Conservation (phyloP, 2,329 filamentous ascomycete species). For the Pyricularia sp. region DNA sequence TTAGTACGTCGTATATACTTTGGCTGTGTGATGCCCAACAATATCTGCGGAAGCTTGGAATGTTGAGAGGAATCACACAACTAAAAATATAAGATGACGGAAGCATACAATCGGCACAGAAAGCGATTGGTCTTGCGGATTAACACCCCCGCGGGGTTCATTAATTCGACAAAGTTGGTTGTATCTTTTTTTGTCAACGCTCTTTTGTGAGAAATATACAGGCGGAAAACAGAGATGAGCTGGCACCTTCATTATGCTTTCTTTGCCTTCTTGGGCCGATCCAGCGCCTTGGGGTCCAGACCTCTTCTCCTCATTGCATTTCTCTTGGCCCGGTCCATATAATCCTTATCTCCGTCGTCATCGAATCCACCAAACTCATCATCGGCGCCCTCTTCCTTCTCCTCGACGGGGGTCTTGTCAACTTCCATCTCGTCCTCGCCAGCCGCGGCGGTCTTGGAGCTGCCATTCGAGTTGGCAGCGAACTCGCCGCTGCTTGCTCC, state of each 20-base stretch:
- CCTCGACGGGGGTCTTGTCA: conserved; percentile 55
- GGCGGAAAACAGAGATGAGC: background rate
- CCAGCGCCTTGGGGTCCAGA: conserved; percentile 56
- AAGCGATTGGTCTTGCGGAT: background rate
- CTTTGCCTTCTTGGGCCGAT: conserved; percentile 16
- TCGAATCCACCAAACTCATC: conserved; percentile 65
- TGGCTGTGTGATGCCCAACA: background rate
- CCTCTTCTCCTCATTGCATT: conserved; percentile 67
- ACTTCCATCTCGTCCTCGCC: conserved; percentile 34
- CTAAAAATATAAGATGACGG: background rate
- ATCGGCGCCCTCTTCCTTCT: conserved; percentile 33
- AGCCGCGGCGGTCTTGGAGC: conserved; percentile 8
- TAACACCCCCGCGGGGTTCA: background rate
- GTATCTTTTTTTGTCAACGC: background rate
- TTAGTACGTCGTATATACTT: background rate
- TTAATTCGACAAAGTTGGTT: background rate
- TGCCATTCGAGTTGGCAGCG: conserved; percentile 11
- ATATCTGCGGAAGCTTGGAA: background rate
- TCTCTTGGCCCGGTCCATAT: conserved; percentile 64
- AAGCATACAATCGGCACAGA: background rate
- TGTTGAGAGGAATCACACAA: background rate
- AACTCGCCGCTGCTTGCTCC: conserved; percentile 6
- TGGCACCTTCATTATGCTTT: conserved; percentile 3
- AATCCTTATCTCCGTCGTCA: conserved; percentile 61
- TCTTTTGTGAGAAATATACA: background rate